phyloP scores from a whole-genome alignment of 2,329 filamentous ascomycete species.

The Berkeleyomyces basicola region DNA sequence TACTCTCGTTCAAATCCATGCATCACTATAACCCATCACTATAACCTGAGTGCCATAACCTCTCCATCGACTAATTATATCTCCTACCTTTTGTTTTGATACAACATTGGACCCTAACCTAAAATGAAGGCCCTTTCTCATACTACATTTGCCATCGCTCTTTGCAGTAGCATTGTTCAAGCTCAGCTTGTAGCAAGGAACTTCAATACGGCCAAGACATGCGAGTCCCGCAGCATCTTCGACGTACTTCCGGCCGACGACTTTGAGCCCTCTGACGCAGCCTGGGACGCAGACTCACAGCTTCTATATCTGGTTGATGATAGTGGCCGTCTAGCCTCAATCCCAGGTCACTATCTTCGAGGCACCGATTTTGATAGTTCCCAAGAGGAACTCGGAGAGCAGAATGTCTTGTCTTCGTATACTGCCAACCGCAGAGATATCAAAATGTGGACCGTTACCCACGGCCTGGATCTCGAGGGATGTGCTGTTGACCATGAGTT shows the following conservation, averaged over 20 bases:
- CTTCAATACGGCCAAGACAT: neutral
- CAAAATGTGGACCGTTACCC: slow-evolving; percentile 9
- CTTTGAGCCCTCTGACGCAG: slow-evolving; percentile 12
- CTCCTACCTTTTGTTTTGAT: neutral
- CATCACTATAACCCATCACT: neutral
- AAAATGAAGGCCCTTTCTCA: neutral
- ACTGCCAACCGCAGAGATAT: neutral
- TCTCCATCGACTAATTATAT: too few relatives aligned
- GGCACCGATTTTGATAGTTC: neutral
- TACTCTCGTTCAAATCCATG: neutral
- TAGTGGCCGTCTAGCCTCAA: slow-evolving; percentile 9
- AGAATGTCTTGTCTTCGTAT: neutral
- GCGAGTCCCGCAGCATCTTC: slow-evolving; percentile 7
- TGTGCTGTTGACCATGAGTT: slow-evolving; percentile 12
- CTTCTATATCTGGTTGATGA: slow-evolving; percentile 12
- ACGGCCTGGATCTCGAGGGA: slow-evolving; percentile 5
- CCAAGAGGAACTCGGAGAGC: neutral
- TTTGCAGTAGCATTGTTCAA: neutral
- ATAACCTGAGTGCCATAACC: too few relatives aligned
- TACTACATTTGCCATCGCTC: neutral
- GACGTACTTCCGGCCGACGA: slow-evolving; percentile 1
- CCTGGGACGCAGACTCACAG: slow-evolving; percentile 8
- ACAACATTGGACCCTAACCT: neutral
- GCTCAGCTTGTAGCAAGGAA: slow-evolving; percentile 7
- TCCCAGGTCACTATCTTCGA: slow-evolving; percentile 5